Evolutionary conservation across 495 filamentous ascomycete species (phyloP).

Genomic region (Hamigera avellanea): DNA sequence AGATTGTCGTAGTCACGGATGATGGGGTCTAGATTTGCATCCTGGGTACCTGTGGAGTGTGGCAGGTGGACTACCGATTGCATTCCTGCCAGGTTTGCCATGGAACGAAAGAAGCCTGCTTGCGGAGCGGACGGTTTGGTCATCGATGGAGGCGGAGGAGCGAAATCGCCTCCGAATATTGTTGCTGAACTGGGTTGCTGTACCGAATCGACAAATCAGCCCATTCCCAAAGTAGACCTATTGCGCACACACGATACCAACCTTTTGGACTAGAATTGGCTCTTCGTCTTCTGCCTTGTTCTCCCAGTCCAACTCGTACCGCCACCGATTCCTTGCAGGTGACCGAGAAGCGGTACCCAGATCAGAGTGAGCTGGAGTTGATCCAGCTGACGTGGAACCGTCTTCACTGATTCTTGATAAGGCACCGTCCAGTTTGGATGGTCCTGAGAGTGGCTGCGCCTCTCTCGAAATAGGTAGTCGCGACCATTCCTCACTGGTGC

Average conservation of each 20-base stretch:
- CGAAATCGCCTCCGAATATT: constrained; percentile 33
- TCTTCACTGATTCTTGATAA: constrained; percentile 49
- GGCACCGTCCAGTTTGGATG: constrained; percentile 21
- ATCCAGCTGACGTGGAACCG: constrained; percentile 32
- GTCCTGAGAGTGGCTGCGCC: constrained; percentile 13
- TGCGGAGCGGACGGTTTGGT: constrained; percentile 39
- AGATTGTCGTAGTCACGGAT: constrained; percentile 88
- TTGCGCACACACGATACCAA: constrained; percentile 12
- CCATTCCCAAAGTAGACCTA: background rate
- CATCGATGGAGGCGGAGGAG: constrained; percentile 39
- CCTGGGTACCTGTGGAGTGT: constrained; percentile 15
- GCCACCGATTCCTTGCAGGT: constrained; percentile 51
- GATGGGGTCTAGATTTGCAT: constrained; percentile 50
- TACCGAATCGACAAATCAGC: background rate
- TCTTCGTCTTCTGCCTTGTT: constrained; percentile 61
- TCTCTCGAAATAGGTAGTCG: constrained; percentile 20
- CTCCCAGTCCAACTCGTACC: constrained; percentile 76
- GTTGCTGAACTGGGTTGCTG: constrained; percentile 35
- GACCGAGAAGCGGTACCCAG: constrained; percentile 16
- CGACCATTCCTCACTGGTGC: constrained; percentile 80
- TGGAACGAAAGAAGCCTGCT: constrained; percentile 71
- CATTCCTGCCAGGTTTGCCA: constrained; percentile 59
- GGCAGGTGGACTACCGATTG: constrained; percentile 39
- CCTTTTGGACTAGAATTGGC: constrained; percentile 81
- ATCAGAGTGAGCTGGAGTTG: constrained; percentile 30